Evolutionary conservation across 140 eudicot genomes (phyloP), one percentile per base, ranked within the genome.

Genomic region (Oenanthe javanica): DNA sequence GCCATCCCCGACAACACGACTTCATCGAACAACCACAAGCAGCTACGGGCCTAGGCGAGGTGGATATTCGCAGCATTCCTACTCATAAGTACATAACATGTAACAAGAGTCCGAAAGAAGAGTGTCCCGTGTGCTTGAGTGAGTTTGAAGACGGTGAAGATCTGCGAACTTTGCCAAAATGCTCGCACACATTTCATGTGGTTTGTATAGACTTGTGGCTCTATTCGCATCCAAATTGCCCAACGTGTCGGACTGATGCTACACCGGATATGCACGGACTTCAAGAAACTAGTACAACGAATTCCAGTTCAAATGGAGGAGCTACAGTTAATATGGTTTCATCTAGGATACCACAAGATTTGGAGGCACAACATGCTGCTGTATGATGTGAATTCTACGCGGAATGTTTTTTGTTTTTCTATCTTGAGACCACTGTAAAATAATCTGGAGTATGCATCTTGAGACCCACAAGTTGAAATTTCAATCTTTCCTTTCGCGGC

Each of bases 131-230:
- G 18, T 89, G 93, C 78, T 78, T 89, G 54, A 80, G 86, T 59
- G 93, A 89, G 25, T 89, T 83, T 36, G 90, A 87, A 71, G 94
- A 87, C 70, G 94, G 91, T 27, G 94, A 90, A 45, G 90, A 87
- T n/a, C 14, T 90, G 47, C 90, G 94, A 4, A 87, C 90, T 15
- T 74, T 87, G 83, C 94, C 94, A 2, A 89, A 86, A 14, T 90
- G 94, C 64, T 51, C 73, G 87, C 94, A 90, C 63, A 80, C 90
- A n/a, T 90, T 84, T 79, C 94, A 90, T 66, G 91, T 85, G 19
- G 71, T 83, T 6, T 90, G 94, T 40, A 88, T 90, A 4, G 91
- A 90, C 72, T 87, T 86, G 91, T 90, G 94, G 94, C 86, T 90
- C 51, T 86, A 80, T 63, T 86, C 91, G 6, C 94, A 90, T 77